phyloP scores from a whole-genome alignment of 2,329 filamentous ascomycete species.

The Fusarium mexicanum region DNA sequence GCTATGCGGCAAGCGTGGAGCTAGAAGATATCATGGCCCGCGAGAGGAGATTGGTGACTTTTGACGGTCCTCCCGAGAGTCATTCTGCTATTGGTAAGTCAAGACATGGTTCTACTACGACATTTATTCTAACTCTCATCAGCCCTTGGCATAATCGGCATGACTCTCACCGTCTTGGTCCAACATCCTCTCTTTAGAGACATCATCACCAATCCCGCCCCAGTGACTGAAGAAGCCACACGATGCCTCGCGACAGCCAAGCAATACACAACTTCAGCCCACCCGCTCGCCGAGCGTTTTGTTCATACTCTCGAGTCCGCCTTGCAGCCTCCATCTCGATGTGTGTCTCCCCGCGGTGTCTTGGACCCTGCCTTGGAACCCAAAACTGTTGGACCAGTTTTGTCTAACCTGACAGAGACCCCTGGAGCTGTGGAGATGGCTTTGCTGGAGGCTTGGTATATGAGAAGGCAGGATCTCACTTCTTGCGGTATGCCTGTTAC shows the following conservation, averaged over 20 bases:
- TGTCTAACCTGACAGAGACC: slow-evolving; percentile 15
- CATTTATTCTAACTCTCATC: neutral
- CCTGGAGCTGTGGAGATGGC: slow-evolving; percentile 29
- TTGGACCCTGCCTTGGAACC: slow-evolving; percentile 37
- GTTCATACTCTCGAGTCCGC: slow-evolving; percentile 27
- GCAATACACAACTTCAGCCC: slow-evolving; percentile 21
- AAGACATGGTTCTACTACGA: accelerated
- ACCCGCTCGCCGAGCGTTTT: slow-evolving; percentile 30
- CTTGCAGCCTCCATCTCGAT: slow-evolving; percentile 27
- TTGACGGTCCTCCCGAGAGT: slow-evolving; percentile 35
- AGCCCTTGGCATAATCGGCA: slow-evolving; percentile 39
- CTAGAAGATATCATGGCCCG: slow-evolving; percentile 35
- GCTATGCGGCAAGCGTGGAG: slow-evolving; percentile 38
- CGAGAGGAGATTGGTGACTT: slow-evolving; percentile 33
- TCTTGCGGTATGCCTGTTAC: slow-evolving; percentile 19
- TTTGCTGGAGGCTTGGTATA: slow-evolving; percentile 39
- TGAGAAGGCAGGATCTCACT: slow-evolving; percentile 15
- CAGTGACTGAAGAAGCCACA: slow-evolving; percentile 29
- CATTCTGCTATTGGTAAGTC: slow-evolving; percentile 38
- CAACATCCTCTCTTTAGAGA: slow-evolving; percentile 36
- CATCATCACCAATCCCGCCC: slow-evolving; percentile 27
- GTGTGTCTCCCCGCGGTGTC: slow-evolving; percentile 11
- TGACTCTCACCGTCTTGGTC: slow-evolving; percentile 37
- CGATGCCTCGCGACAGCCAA: slow-evolving; percentile 38
- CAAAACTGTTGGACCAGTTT: neutral